A percentile compares a stretch with the other conserved stretches of the same genome.
Conservation (phyloP, 2,329 filamentous ascomycete species). For the Alternaria novae-zelandiae region DNA sequence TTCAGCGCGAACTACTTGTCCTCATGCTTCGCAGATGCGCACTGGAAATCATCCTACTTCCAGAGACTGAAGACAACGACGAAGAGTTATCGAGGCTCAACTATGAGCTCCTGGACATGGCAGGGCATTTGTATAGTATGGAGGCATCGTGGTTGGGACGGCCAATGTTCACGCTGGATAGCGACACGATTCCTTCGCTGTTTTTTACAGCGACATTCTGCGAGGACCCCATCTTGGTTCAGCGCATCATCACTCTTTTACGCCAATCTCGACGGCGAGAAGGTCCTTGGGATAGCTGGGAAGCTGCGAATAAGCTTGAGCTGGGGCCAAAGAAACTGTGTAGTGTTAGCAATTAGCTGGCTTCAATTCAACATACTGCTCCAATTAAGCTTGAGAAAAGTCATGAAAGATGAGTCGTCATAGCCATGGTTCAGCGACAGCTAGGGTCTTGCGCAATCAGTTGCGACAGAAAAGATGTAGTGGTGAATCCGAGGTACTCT, state of each 20-base stretch:
- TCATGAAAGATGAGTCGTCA: too few relatives aligned
- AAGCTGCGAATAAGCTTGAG: conserved; percentile 1
- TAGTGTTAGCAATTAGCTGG: neutral
- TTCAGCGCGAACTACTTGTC: neutral
- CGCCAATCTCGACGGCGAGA: neutral
- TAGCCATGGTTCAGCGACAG: too few relatives aligned
- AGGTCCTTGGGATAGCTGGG: conserved; percentile 5
- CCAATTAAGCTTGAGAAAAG: too few relatives aligned
- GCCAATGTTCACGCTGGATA: conserved; percentile 5
- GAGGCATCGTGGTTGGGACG: conserved; percentile 6
- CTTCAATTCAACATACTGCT: neutral
- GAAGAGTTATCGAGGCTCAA: neutral
- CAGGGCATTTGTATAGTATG: neutral
- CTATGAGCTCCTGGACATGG: neutral
- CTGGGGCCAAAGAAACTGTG: neutral
- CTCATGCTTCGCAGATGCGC: neutral
- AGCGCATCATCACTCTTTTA: neutral
- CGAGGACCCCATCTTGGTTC: neutral
- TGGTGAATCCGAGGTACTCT: too few relatives aligned
- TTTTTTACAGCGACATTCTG: neutral
- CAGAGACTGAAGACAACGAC: neutral
- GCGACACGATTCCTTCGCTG: conserved; percentile 1
- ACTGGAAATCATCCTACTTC: neutral
- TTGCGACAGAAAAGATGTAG: too few relatives aligned
- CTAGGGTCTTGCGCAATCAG: too few relatives aligned